Conservation (phyloP, 202 grass and related monocot species). For the Zoysia matrella region DNA sequence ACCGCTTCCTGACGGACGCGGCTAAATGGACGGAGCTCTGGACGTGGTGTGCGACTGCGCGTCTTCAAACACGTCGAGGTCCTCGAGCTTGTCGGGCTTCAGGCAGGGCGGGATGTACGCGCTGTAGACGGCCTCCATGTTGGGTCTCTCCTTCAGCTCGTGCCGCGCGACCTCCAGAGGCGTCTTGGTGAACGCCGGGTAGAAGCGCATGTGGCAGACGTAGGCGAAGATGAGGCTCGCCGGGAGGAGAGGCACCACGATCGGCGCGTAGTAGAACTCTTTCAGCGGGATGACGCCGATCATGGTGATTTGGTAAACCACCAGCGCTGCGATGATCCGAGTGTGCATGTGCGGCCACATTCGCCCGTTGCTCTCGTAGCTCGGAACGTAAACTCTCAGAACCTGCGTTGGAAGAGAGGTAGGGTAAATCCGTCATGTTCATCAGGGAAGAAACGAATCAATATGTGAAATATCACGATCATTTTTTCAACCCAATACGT, state of each 20-base stretch:
- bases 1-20: too few species aligned
- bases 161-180: slow-evolving; percentile 71
- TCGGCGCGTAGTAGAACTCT: slow-evolving; percentile 14
- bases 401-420: slow-evolving; percentile 47
- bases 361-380: slow-evolving; percentile 79
- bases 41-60: slow-evolving; percentile 61
- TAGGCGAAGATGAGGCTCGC: slow-evolving; percentile 64
- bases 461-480: too few species aligned
- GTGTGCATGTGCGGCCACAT: slow-evolving; percentile 98
- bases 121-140: slow-evolving; percentile 72
- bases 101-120: slow-evolving; percentile 76
- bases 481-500: neutral
- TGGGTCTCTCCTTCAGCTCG: slow-evolving; percentile 61
- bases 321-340: slow-evolving; percentile 63
- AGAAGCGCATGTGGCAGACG: slow-evolving; percentile 67
- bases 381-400: slow-evolving; percentile 74
- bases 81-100: slow-evolving; percentile 72
- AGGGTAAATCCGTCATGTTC: neutral
- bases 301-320: slow-evolving; percentile 90
- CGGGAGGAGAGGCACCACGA: slow-evolving; percentile 53
- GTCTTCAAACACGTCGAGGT: slow-evolving; percentile 72
- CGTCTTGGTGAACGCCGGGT: slow-evolving; percentile 61
- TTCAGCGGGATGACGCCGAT: slow-evolving; percentile 63
- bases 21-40: slow-evolving; percentile 59
- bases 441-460: neutral